phyloP scores from a whole-genome alignment of 2,329 filamentous ascomycete genomes.

The Penicillium frequentans region DNA sequence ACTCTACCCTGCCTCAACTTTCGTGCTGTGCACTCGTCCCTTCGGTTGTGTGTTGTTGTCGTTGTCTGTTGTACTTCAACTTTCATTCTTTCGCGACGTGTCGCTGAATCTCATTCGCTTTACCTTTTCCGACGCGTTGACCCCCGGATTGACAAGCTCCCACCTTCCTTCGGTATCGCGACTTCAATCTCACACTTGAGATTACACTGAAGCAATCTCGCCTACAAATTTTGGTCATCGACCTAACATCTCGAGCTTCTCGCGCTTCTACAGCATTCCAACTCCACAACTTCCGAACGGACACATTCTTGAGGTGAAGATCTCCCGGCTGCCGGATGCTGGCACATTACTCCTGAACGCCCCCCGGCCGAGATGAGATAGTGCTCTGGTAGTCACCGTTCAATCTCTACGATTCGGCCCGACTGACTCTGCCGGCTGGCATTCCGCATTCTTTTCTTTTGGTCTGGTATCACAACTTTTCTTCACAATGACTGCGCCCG shows the following conservation, averaged over 20 bases:
- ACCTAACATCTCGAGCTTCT: not conserved
- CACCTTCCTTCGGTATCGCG: not conserved
- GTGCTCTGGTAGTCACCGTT: slow-evolving; percentile 36
- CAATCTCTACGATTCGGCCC: slow-evolving; percentile 18
- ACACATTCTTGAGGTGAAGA: not conserved
- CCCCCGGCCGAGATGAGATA: slow-evolving; percentile 31
- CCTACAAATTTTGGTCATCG: not conserved
- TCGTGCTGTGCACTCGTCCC: slow-evolving; percentile 24
- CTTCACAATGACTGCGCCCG: slow-evolving; percentile 66
- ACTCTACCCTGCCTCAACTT: slow-evolving; percentile 2
- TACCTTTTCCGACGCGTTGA: not conserved
- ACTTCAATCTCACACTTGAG: not conserved
- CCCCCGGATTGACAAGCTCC: not conserved
- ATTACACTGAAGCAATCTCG: not conserved
- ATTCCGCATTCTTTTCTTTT: slow-evolving; percentile 20
- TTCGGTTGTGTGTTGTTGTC: slow-evolving; percentile 8
- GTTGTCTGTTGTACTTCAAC: slow-evolving; percentile 2
- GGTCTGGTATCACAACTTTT: slow-evolving; percentile 28
- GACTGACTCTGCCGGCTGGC: slow-evolving; percentile 26
- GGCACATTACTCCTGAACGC: not conserved
- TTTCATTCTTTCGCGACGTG: slow-evolving; percentile 14
- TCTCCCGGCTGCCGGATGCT: not conserved
- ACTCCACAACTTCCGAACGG: not conserved
- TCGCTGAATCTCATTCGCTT: slow-evolving; percentile 12
- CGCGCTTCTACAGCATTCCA: not conserved